phyloP scores from a whole-genome alignment of 1,284 basidiomycete genomes.

The Irpex sp. region DNA sequence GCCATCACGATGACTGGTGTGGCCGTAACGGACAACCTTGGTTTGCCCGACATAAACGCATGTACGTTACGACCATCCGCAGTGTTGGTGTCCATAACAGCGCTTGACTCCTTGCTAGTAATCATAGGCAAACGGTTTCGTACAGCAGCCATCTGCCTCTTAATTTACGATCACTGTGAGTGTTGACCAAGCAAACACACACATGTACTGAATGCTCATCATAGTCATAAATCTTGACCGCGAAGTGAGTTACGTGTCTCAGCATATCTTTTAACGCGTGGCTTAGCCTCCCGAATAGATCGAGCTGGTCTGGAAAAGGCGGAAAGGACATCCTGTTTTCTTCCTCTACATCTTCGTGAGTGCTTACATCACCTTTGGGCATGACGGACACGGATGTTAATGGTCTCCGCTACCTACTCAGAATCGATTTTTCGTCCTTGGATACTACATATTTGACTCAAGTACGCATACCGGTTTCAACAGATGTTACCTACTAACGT shows the following conservation, averaged over 20 bases:
- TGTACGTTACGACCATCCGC: conserved; percentile 1
- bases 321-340: conserved; percentile 14
- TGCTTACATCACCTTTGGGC: neutral
- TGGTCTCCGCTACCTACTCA: neutral
- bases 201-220: neutral
- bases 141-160: conserved; percentile 9
- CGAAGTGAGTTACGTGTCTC: conserved; percentile 1
- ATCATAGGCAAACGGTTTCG: conserved; percentile 9
- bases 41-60: neutral
- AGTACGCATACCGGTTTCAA: conserved; percentile 1
- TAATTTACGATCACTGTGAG: conserved; percentile 13
- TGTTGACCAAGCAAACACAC: neutral
- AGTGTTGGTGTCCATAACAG: neutral
- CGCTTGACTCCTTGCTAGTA: conserved; percentile 3
- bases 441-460: conserved; percentile 12
- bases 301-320: conserved; percentile 18
- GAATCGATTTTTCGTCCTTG: conserved; percentile 19
- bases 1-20: neutral
- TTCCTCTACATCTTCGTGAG: conserved; percentile 23
- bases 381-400: neutral
- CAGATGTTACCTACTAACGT: neutral
- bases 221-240: conserved; percentile 10
- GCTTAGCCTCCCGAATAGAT: neutral
- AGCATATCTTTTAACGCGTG: neutral
- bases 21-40: neutral